Evolutionary conservation across 2,329 filamentous ascomycete genomes (phyloP).

Genomic region (Iodosphaeria phyllophila): DNA sequence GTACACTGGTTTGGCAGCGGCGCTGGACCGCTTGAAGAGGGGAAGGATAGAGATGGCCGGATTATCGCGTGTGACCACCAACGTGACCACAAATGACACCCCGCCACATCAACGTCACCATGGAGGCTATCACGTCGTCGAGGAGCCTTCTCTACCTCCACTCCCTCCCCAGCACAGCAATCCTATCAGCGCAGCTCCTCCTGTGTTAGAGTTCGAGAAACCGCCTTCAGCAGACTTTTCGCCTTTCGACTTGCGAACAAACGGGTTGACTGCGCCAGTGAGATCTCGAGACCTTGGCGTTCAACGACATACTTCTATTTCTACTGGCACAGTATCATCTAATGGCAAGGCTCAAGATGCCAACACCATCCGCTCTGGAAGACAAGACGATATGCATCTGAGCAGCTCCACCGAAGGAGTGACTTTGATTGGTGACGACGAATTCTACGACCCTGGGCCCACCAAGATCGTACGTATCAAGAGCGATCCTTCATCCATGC

Average conservation of each 20-base stretch:
- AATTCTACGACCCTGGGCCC: conserved; percentile 11
- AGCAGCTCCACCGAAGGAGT: conserved; percentile 8
- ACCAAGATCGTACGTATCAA: conserved; percentile 27
- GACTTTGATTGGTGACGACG: conserved; percentile 17
- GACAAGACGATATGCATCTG: conserved; percentile 6
- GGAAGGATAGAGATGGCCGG: too few species aligned
- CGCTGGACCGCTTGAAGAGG: conserved; percentile 32
- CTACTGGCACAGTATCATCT: conserved; percentile 8
- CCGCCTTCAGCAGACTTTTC: conserved; percentile 7
- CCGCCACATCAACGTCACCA: conserved; percentile 1
- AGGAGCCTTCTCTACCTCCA: conserved; percentile 6
- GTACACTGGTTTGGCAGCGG: conserved; percentile 48
- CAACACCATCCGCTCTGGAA: conserved; percentile 7
- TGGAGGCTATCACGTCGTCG: conserved; percentile 3
- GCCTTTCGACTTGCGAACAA: conserved; percentile 5
- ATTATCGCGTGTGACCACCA: conserved; percentile 9
- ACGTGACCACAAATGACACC: conserved; percentile 7
- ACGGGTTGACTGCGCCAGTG: too few species aligned
- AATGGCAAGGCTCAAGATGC: conserved; percentile 2
- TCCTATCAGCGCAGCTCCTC: too few species aligned
- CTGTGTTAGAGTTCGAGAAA: conserved; percentile 2
- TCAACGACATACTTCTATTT: conserved; percentile 8
- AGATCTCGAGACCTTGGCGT: too few species aligned
- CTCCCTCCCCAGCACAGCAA: conserved; percentile 1
- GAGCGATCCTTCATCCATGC: conserved; percentile 29